These are phyloP conservation scores for Mycosphaerelloides madeirae DNA, from an alignment of 2,329 filamentous ascomycete genomes.

Conservation along the genomic window DNA sequence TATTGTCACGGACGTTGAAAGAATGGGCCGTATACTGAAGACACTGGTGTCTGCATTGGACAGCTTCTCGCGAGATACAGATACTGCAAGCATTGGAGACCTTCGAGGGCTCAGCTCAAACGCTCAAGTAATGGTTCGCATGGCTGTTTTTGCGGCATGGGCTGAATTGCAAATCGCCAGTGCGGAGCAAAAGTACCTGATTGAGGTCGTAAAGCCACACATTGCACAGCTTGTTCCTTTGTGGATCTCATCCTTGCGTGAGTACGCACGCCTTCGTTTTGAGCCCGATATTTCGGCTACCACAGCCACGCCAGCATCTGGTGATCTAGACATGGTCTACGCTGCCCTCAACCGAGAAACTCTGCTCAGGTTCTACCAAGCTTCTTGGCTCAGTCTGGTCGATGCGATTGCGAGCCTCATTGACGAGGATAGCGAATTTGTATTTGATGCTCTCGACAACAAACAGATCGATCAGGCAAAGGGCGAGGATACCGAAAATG, in stretches of 20 bases:
- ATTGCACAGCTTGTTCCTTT: constrained; percentile 85
- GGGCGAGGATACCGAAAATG: constrained; percentile 12
- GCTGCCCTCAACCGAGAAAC: constrained; percentile 92
- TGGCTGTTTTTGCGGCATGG: constrained; percentile 96
- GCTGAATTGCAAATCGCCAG: constrained; percentile 95
- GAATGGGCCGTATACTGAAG: constrained; percentile 98
- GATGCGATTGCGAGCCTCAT: constrained; percentile 96
- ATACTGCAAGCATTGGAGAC: constrained; percentile 85
- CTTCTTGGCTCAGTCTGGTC: constrained; percentile 92
- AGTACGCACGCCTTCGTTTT: constrained; percentile 88
- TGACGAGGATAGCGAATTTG: constrained; percentile 94
- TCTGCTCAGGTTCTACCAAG: constrained; percentile 90
- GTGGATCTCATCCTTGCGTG: constrained; percentile 87
- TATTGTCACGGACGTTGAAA: constrained; percentile 93
- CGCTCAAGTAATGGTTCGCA: constrained; percentile 96
- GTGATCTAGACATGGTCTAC: constrained; percentile 88
- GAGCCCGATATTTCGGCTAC: constrained; percentile 96
- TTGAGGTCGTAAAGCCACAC: constrained; percentile 83
- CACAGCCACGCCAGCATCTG: constrained; percentile 67
- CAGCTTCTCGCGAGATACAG: constrained; percentile 75
- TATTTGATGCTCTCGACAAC: constrained; percentile 92
- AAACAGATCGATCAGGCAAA: constrained; percentile 47
- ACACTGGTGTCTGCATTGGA: constrained; percentile 85
- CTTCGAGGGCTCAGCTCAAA: constrained; percentile 90
- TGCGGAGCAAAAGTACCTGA: constrained; percentile 81